Evolutionary conservation across 2,329 filamentous ascomycete genomes (phyloP), one percentile per base, ranked within the genome.

Genomic region (Colletotrichum camelliae): DNA sequence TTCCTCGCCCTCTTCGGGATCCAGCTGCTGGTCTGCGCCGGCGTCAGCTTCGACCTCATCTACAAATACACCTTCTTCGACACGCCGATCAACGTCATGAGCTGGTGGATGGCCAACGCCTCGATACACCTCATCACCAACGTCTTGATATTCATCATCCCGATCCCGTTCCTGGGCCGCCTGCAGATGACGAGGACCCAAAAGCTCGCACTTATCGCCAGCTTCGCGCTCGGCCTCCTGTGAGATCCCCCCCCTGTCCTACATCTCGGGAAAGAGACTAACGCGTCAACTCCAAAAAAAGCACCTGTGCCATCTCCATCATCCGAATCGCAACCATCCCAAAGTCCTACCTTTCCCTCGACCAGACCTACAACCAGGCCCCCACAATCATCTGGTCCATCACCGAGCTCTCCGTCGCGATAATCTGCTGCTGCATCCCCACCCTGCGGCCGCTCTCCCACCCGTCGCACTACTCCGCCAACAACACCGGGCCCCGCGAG

Each of bases 341-440:
- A 48, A 77, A 79, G 13, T 78, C 79, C 15, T 77, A 81, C n/a
- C 73, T 48, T 1, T 79, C 80, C 4, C 73, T 74, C 21, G 84
- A 85, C 73, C 66, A 77, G 3, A 85, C 83, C 6, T 86, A 80
- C 77, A 80, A 84, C 61, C 81, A 84, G 67, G 77, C 80, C 9
- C 65, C 74, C n/a, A 81, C 81, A 6, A 81, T 81, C 16, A 80
- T 83, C 78, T 86, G 85, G 83, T 84, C 83, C 24, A 81, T 86
- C 64, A 81, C 85, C 69, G 85, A 87, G 76, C 83, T 86, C 75
- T 83, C 83, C 62, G 81, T 83, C 65, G 85, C 84, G 70, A 81
- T 86, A 75, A 79, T 86, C 15, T 86, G 85, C 75, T 81, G 83
- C 61, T 85, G 84, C 72, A 81, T 86, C 7, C 85, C 85, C 1